phyloP scores from a whole-genome alignment of 2,329 filamentous ascomycete species.

The Aspergillus latus region DNA sequence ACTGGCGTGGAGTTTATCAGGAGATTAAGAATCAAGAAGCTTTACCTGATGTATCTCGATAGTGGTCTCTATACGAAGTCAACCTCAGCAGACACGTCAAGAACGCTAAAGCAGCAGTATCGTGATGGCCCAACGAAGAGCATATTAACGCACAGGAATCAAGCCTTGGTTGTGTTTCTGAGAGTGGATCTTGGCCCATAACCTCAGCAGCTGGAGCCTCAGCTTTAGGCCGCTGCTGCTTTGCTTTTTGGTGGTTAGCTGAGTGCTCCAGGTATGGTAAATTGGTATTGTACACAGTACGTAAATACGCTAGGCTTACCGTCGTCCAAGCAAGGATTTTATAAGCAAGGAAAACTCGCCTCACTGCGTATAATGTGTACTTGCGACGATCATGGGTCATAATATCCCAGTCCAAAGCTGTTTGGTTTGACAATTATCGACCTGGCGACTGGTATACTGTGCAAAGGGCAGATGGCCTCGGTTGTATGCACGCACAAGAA shows the following conservation, averaged over 20 bases:
- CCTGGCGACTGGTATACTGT: background rate
- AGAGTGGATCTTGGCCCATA: constrained; percentile 6
- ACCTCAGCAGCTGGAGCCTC: background rate
- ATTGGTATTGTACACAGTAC: background rate
- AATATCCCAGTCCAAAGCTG: too few relatives aligned
- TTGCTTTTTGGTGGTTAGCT: constrained; percentile 8
- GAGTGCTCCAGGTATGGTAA: constrained; percentile 12
- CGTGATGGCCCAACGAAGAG: background rate
- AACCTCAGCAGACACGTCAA: background rate
- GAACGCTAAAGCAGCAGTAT: background rate
- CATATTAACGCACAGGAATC: background rate
- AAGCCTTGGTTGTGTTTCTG: constrained; percentile 9
- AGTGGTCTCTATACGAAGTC: background rate
- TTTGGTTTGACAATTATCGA: background rate
- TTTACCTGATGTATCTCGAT: background rate
- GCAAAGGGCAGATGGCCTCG: background rate
- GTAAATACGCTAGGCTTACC: constrained; percentile 11
- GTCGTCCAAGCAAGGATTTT: background rate
- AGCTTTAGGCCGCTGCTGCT: background rate
- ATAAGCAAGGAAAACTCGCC: background rate
- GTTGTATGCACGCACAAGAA: constrained; percentile 2
- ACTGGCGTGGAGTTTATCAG: background rate
- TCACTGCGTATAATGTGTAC: background rate
- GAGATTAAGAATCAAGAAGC: background rate
- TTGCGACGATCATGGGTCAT: background rate